Evolutionary conservation across 768 basidiomycete genomes (phyloP).

Genomic region (Xerocomus potaroensis): DNA sequence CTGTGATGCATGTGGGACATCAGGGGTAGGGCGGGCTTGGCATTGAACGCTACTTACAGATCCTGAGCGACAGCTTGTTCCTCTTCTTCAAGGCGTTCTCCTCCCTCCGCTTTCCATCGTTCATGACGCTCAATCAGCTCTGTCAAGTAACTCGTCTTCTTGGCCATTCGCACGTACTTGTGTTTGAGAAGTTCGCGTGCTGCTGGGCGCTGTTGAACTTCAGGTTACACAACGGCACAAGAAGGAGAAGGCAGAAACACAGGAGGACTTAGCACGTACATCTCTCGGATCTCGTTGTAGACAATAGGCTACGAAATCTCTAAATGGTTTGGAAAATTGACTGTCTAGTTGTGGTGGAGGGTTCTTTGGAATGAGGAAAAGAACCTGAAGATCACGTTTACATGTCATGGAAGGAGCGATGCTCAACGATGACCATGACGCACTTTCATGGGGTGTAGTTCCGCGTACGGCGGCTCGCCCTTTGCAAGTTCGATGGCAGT

Average conservation of each 20-base stretch:
- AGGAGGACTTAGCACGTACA: slow-evolving; percentile 40
- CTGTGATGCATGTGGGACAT: slow-evolving; percentile 31
- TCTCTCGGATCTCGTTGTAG: slow-evolving; percentile 92
- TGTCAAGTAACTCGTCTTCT: slow-evolving; percentile 90
- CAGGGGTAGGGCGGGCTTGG: neutral
- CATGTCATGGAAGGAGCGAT: neutral
- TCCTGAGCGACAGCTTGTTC: slow-evolving; percentile 60
- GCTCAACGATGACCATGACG: slow-evolving; percentile 13
- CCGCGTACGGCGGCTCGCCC: slow-evolving; percentile 97
- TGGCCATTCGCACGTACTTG: slow-evolving; percentile 92
- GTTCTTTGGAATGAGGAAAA: slow-evolving; percentile 98
- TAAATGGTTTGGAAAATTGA: slow-evolving; percentile 88
- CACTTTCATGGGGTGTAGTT: slow-evolving; percentile 99
- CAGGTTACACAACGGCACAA: slow-evolving; percentile 12
- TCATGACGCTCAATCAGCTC: slow-evolving; percentile 95
- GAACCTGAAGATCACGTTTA: slow-evolving; percentile 49
- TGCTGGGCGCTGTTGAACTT: slow-evolving; percentile 67
- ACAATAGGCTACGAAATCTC: slow-evolving; percentile 91
- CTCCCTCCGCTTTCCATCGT: slow-evolving; percentile 89
- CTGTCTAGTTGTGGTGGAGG: slow-evolving; percentile 88
- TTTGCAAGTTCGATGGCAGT: slow-evolving; percentile 97
- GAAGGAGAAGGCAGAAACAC: neutral
- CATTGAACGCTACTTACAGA: slow-evolving; percentile 41
- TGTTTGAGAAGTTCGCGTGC: slow-evolving; percentile 96
- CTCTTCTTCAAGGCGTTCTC: slow-evolving; percentile 69